Evolutionary conservation across 768 basidiomycete genomes (phyloP), one percentile per base, ranked within the genome.

Genomic region (Dendrothele bispora): DNA sequence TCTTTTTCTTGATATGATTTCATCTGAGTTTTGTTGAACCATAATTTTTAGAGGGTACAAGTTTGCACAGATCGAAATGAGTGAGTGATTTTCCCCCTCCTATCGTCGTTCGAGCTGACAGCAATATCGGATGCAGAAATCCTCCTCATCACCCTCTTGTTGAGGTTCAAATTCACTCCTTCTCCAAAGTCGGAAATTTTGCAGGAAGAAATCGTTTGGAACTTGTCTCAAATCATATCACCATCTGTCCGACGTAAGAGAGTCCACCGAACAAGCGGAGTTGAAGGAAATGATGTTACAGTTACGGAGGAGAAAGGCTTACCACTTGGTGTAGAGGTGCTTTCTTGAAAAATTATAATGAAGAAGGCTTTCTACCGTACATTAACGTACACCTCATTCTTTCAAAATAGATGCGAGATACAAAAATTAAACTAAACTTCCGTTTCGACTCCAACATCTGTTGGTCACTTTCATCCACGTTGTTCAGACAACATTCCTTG

Each of bases 61-160:
- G 55, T 81, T 80, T 52, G 77, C 81, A 4, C 68, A 76, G 58
- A 63, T 78, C 48, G 79, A 82, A 59, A 79, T 80, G 58, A 82
- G 79, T 80, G 55, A 52, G 77, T n/a, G n/a, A n/a, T 46, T 27
- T 26, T 15, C 29, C 21, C 21, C 15, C 34, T 38, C 15, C 26
- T 32, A n/a, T 12, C 17, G 11, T 34, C 15, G 17, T 20, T 15
- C 18, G 7, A 43, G 7, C 22, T n/a, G n/a, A n/a, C n/a, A n/a
- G n/a, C n/a, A n/a, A n/a, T n/a, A n/a, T 30, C 11, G 38, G 18
- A 22, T 39, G 14, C 39, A 75, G 74, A 75, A 58, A 70, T 75
- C 20, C 53, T 75, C 7, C 61, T 76, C 12, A 59, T 65, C 1
- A 66, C 61, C 0, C 56, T 75, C 4, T 49, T 77, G n/a, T 55